phyloP scores from a whole-genome alignment of 805 yeast genomes.

The Phaffomyces antillensis region DNA sequence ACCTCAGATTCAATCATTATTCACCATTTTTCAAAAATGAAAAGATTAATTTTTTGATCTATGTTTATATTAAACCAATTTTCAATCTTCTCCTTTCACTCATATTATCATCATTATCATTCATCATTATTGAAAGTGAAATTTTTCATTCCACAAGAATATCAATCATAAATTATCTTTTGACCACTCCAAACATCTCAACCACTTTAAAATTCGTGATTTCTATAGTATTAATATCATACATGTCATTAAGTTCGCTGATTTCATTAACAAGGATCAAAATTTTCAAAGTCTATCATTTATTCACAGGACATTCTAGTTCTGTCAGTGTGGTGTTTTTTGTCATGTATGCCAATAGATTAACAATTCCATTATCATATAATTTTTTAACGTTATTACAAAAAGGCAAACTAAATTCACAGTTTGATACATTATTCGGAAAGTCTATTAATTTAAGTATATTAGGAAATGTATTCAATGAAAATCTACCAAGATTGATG shows the following conservation, averaged over 20 bases:
- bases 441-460: constrained; percentile 69
- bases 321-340: constrained; percentile 71
- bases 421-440: constrained; percentile 70
- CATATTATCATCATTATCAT: constrained; percentile 36
- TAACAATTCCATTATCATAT: constrained; percentile 76
- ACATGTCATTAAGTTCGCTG: constrained; percentile 64
- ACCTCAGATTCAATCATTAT: constrained; percentile 25
- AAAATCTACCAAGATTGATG: constrained; percentile 68
- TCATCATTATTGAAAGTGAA: constrained; percentile 65
- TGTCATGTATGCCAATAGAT: constrained; percentile 71
- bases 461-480: constrained; percentile 63
- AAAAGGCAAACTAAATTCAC: constrained; percentile 37
- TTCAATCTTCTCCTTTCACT: constrained; percentile 37
- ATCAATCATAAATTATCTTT: constrained; percentile 50
- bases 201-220: constrained; percentile 29
- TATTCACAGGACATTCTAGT: constrained; percentile 65
- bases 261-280: constrained; percentile 59
- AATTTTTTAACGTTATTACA: constrained; percentile 62
- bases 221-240: constrained; percentile 39
- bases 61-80: constrained; percentile 40
- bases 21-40: constrained; percentile 31
- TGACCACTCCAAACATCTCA: constrained; percentile 27
- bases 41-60: constrained; percentile 31
- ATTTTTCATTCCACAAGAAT: constrained; percentile 59
- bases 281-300: constrained; percentile 68